Conservation (phyloP, 2,329 filamentous ascomycete genomes). For the Cercospora sojina region DNA sequence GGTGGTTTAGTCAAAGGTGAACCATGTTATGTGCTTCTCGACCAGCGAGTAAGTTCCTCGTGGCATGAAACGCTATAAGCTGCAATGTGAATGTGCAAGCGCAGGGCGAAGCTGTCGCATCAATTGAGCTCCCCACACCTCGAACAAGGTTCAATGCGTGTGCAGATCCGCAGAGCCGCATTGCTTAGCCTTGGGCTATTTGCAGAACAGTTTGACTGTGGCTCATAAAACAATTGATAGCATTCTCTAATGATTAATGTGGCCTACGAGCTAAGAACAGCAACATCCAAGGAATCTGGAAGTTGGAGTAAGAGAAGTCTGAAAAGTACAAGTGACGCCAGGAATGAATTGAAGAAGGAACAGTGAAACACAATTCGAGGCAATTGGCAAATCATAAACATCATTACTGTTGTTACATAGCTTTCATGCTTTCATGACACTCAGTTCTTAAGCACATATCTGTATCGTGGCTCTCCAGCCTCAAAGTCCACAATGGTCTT, state of each 20-base stretch:
- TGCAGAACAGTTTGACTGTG: not conserved
- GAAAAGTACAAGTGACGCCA: not conserved
- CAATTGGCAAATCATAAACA: not conserved
- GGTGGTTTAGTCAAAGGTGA: not conserved
- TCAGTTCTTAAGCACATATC: slow-evolving; percentile 31
- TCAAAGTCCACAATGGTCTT: slow-evolving; percentile 58
- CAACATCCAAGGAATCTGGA: not conserved
- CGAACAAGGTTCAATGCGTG: not conserved
- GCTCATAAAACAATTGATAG: not conserved
- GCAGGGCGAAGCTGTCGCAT: not conserved
- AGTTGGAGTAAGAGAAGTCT: not conserved
- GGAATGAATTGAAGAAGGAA: too few species aligned
- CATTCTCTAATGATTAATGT: too few species aligned
- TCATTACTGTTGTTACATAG: not conserved
- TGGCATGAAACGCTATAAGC: not conserved
- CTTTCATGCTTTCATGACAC: not conserved
- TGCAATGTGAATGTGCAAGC: not conserved
- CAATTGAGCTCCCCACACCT: not conserved
- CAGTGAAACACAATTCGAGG: not conserved
- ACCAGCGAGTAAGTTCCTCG: not conserved
- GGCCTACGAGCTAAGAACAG: too few species aligned
- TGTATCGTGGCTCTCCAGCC: slow-evolving; percentile 52
- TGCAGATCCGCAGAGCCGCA: slow-evolving; percentile 7
- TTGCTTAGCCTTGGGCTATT: slow-evolving; percentile 1
- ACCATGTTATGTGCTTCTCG: not conserved